A percentile compares a stretch with the other conserved stretches of the same genome.
Conservation (phyloP, 495 filamentous ascomycete genomes). For the Viridothelium virens region DNA sequence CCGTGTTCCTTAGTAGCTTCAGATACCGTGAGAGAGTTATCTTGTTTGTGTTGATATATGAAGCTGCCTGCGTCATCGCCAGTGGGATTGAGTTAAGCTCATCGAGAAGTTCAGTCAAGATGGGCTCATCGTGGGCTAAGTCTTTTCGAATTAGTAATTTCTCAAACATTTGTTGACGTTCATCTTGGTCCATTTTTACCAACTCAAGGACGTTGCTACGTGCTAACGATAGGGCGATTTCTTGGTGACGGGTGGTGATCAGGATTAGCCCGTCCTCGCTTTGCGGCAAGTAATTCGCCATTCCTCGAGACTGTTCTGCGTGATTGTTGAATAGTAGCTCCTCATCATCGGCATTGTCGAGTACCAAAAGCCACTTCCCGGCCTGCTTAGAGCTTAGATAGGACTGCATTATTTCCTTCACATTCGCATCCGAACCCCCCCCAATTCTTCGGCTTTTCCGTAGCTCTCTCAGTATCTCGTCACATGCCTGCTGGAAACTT, state of each 20-base stretch:
- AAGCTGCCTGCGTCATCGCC: conserved; percentile 29
- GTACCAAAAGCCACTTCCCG: conserved; percentile 16
- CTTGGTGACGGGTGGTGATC: conserved; percentile 25
- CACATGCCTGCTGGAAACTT: conserved; percentile 14
- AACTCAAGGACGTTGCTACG: conserved; percentile 22
- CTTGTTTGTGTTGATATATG: conserved; percentile 28
- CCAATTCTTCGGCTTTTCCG: neutral
- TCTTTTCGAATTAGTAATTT: conserved; percentile 14
- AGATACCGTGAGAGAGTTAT: conserved; percentile 24
- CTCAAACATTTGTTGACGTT: conserved; percentile 20
- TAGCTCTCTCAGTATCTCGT: conserved; percentile 1
- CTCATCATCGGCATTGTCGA: conserved; percentile 29
- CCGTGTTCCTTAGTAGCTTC: conserved; percentile 21
- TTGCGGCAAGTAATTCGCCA: conserved; percentile 23
- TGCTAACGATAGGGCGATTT: conserved; percentile 20
- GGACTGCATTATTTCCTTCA: conserved; percentile 1
- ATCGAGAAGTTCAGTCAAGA: conserved; percentile 16
- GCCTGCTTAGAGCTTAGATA: neutral
- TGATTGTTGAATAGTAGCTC: conserved; percentile 17
- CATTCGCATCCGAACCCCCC: neutral
- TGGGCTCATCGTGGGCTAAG: conserved; percentile 17
- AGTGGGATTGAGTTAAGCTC: conserved; percentile 27
- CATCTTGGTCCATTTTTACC: conserved; percentile 21
- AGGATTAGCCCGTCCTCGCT: conserved; percentile 24
- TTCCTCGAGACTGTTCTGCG: conserved; percentile 15